A percentile compares a stretch with the other conserved stretches of the same genome.
Evolutionary conservation across 768 basidiomycete species (phyloP).

Genomic region (Russula dissimulans): DNA sequence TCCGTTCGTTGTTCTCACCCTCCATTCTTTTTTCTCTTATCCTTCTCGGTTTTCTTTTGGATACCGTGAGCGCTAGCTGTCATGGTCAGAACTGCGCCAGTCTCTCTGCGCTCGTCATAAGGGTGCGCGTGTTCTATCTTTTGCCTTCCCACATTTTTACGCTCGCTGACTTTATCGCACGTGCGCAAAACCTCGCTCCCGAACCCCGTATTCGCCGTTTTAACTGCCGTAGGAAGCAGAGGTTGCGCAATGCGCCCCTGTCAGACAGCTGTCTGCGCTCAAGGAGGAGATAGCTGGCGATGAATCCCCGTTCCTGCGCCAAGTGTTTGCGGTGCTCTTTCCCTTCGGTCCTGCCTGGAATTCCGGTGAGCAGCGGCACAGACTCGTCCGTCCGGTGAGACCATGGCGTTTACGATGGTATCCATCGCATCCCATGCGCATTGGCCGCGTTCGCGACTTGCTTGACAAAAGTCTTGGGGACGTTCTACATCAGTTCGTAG

Average conservation of each 20-base stretch:
- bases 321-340: constrained; percentile 72
- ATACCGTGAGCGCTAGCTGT: background rate
- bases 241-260: constrained; percentile 33
- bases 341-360: constrained; percentile 90
- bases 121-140: constrained; percentile 3
- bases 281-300: constrained; percentile 52
- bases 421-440: background rate
- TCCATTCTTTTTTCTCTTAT: constrained; percentile 13
- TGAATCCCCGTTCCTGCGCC: constrained; percentile 68
- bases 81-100: background rate
- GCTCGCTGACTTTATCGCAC: constrained; percentile 18
- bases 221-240: constrained; percentile 33
- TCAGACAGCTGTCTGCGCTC: constrained; percentile 44
- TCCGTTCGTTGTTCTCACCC: background rate
- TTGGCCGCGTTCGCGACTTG: background rate
- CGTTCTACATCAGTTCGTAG: constrained; percentile 95
- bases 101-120: constrained; percentile 8
- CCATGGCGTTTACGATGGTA: background rate
- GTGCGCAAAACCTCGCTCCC: constrained; percentile 15
- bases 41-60: background rate
- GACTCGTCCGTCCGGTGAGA: background rate
- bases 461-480: constrained; percentile 53
- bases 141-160: background rate
- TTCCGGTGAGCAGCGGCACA: constrained; percentile 38
- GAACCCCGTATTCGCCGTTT: background rate